Conservation (phyloP, 208 protist genomes). For the Leishmania arabica region DNA sequence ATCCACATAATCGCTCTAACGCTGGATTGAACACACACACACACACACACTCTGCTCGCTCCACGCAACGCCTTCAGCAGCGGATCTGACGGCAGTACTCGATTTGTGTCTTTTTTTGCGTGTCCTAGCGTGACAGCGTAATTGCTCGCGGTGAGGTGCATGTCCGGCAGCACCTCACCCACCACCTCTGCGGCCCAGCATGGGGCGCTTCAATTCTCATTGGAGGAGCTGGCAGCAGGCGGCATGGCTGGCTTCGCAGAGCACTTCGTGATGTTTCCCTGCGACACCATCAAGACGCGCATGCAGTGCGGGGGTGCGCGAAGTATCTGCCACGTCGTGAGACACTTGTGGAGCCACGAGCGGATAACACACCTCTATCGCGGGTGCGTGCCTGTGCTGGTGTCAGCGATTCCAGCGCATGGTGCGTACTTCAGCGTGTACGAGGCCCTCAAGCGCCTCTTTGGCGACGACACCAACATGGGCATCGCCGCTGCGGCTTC, state of each 20-base stretch:
- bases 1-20: neutral
- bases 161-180: constrained; percentile 16
- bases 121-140: constrained; percentile 4
- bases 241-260: constrained; percentile 87
- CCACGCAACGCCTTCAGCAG: neutral
- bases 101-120: neutral
- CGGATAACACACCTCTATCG: constrained; percentile 78
- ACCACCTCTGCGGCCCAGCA: constrained; percentile 16
- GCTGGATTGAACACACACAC: neutral
- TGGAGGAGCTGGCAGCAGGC: constrained; percentile 72
- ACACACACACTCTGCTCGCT: neutral
- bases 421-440: constrained; percentile 93
- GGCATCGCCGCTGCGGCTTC: constrained; percentile 55
- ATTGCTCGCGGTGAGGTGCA: constrained; percentile 4
- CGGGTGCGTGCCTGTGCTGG: constrained; percentile 77
- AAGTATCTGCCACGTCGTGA: constrained; percentile 36
- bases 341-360: constrained; percentile 54
- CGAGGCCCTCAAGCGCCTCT: constrained; percentile 83
- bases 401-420: constrained; percentile 91
- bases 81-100: neutral
- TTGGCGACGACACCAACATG: constrained; percentile 50
- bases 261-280: constrained; percentile 94
- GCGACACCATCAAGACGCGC: constrained; percentile 94
- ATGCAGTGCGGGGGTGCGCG: constrained; percentile 60
- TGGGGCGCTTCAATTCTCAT: constrained; percentile 42